These are phyloP conservation scores for Ceratocystis ficicola DNA, from an alignment of 2,329 filamentous ascomycete genomes.

Conservation along the genomic window DNA sequence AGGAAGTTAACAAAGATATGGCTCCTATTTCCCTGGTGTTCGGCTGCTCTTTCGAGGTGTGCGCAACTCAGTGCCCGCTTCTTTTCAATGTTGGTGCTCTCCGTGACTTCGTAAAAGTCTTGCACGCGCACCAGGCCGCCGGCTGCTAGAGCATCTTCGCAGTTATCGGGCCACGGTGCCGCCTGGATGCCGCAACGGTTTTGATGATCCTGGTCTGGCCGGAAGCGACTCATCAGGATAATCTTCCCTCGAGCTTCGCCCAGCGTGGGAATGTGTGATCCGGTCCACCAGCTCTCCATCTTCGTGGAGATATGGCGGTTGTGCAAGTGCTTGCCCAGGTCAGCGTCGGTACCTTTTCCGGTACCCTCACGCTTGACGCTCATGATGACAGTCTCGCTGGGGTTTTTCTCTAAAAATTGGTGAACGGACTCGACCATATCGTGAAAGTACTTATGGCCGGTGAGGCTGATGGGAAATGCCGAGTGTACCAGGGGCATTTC, in stretches of 20 bases:
- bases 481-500: constrained; percentile 75
- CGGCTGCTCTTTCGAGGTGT: constrained; percentile 62
- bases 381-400: constrained; percentile 71
- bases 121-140: constrained; percentile 72
- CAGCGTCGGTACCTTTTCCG: constrained; percentile 64
- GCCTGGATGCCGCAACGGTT: constrained; percentile 46
- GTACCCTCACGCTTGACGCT: constrained; percentile 85
- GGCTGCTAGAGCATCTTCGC: constrained; percentile 56
- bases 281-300: constrained; percentile 61
- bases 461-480: constrained; percentile 76
- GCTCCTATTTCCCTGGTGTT: constrained; percentile 27
- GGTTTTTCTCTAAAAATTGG: constrained; percentile 63
- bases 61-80: constrained; percentile 65
- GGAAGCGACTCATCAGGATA: constrained; percentile 72
- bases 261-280: constrained; percentile 62
- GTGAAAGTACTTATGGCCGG: constrained; percentile 65
- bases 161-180: constrained; percentile 75
- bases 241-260: constrained; percentile 71
- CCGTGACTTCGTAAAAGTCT: constrained; percentile 83
- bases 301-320: constrained; percentile 54
- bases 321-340: constrained; percentile 62
- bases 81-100: constrained; percentile 60
- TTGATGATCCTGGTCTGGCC: constrained; percentile 44
- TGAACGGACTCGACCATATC: constrained; percentile 60
- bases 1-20: constrained; percentile 69